phyloP scores from a whole-genome alignment of 495 filamentous ascomycete species.

The Amorphotheca resinae region DNA sequence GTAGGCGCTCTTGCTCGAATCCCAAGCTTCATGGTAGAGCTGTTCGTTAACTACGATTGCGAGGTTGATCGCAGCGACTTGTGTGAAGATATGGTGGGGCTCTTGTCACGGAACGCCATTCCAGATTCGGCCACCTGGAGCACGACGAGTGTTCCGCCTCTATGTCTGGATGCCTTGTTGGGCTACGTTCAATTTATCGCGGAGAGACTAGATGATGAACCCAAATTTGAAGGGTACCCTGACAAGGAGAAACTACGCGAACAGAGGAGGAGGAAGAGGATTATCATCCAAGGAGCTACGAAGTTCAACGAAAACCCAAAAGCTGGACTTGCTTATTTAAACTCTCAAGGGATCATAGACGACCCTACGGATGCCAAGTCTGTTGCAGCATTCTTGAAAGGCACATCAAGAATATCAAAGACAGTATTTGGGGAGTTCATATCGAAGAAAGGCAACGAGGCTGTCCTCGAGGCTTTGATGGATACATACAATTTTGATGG shows the following conservation, averaged over 20 bases:
- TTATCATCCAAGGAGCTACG: slow-evolving; percentile 74
- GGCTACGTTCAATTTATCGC: slow-evolving; percentile 85
- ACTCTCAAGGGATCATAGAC: slow-evolving; percentile 70
- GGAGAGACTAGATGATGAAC: slow-evolving; percentile 66
- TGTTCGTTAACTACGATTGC: slow-evolving; percentile 98
- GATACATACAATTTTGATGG: slow-evolving; percentile 74
- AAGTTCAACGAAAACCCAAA: slow-evolving; percentile 96
- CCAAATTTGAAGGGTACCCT: slow-evolving; percentile 52
- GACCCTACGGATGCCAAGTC: slow-evolving; percentile 56
- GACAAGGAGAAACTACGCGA: slow-evolving; percentile 48
- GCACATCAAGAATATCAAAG: slow-evolving; percentile 80
- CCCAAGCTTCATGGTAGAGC: slow-evolving; percentile 84
- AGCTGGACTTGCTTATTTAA: slow-evolving; percentile 74
- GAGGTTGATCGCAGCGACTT: slow-evolving; percentile 85
- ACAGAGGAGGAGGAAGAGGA: slow-evolving; percentile 66
- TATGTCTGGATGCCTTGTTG: slow-evolving; percentile 86
- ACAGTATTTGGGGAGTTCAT: slow-evolving; percentile 83
- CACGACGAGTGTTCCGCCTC: slow-evolving; percentile 91
- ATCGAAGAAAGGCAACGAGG: slow-evolving; percentile 76
- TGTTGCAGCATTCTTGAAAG: slow-evolving; percentile 72
- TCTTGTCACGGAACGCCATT: slow-evolving; percentile 87
- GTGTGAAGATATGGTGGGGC: slow-evolving; percentile 87
- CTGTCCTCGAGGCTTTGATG: slow-evolving; percentile 70
- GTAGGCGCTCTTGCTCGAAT: slow-evolving; percentile 84
- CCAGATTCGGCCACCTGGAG: slow-evolving; percentile 98